Base-by-base conservation (phyloP, 2,329 filamentous ascomycete species). In the Beauveria sp. region DNA sequence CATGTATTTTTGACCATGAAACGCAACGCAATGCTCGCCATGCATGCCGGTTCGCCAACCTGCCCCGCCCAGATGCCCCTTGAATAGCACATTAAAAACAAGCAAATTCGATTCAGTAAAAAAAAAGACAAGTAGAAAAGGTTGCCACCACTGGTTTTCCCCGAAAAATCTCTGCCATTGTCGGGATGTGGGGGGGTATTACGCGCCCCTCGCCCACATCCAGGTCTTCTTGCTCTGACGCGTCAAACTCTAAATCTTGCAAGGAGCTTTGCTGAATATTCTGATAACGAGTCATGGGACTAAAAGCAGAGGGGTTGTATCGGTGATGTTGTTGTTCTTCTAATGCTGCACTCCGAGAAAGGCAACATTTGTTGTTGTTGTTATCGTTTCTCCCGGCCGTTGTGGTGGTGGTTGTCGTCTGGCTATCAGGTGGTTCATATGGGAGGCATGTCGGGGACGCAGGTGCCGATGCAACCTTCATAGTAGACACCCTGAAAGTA, bases 401-500 rank as follows among this genome's bases (percentile, higher is more conserved):
- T 20, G n/a, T 51, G 18, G 20, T 43, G 18, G 18, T 8, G 14
- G 34, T 26, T n/a, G 7, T 37, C n/a, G 12, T 20, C 24, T 24
- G 24, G 12, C n/a, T 22, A 20, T 10, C 26, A 37, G 34, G 5
- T 37, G 34, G 7, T 10, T 34, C 16, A 52, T 20, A 51, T 41
- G 24, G 44, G 6, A 24, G 52, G 34, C 48, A 30, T 37, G 48
- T 61, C 54, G 8, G 60, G 60, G 22, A 61, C 60, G 41, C 60
- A 61, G 37, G 54, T 24, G 54, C 60, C 60, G 22, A 56, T 57
- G 40, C 60, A 61, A 26, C 53, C 53, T 41, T 61, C 60, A n/a
- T 61, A 61, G 60, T 52, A 53, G 37, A 61, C 47, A 26, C 60
- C 60, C 14, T 53, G 43, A 12, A 52, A 46, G 60, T 46, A 61